A percentile compares a stretch with the other conserved stretches of the same genome.
phyloP scores from a whole-genome alignment of 2,329 filamentous ascomycete species.

The Hysterium pulicare region DNA sequence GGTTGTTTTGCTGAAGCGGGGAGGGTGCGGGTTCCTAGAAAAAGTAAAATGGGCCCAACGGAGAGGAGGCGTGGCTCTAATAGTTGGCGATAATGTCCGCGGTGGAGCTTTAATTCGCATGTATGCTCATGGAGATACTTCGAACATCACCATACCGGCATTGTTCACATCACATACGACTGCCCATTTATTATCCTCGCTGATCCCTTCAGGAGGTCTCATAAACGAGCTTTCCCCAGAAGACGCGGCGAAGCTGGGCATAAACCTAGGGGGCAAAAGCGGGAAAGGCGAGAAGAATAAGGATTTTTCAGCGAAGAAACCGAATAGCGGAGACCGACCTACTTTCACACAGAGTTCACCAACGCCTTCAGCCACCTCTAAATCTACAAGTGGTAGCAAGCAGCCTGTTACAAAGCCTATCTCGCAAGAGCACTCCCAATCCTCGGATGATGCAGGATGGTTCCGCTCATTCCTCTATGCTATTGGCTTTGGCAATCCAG shows the following conservation, averaged over 20 bases:
- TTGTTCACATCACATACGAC: slow-evolving; percentile 95
- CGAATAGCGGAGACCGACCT: slow-evolving; percentile 6
- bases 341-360: slow-evolving; percentile 26
- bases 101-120: slow-evolving; percentile 91
- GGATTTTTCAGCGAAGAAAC: slow-evolving; percentile 11
- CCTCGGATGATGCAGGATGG: slow-evolving; percentile 39
- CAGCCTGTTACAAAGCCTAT: neutral
- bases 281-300: slow-evolving; percentile 23
- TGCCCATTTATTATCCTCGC: slow-evolving; percentile 83
- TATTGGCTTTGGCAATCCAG: slow-evolving; percentile 39
- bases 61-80: slow-evolving; percentile 81
- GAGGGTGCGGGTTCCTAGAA: slow-evolving; percentile 92
- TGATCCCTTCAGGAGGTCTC: slow-evolving; percentile 67
- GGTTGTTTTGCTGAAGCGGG: slow-evolving; percentile 84
- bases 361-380: slow-evolving; percentile 28
- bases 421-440: slow-evolving; percentile 11
- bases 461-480: slow-evolving; percentile 45
- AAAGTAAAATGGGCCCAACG: slow-evolving; percentile 97
- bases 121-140: slow-evolving; percentile 96
- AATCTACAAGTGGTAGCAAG: slow-evolving; percentile 1
- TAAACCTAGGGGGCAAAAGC: slow-evolving; percentile 14
- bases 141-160: slow-evolving; percentile 89
- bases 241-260: slow-evolving; percentile 43
- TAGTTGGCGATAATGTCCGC: slow-evolving; percentile 89
- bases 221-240: slow-evolving; percentile 60